These are phyloP conservation scores for Starmerella vitae DNA, from an alignment of 805 yeast species.

Conservation along the genomic window DNA sequence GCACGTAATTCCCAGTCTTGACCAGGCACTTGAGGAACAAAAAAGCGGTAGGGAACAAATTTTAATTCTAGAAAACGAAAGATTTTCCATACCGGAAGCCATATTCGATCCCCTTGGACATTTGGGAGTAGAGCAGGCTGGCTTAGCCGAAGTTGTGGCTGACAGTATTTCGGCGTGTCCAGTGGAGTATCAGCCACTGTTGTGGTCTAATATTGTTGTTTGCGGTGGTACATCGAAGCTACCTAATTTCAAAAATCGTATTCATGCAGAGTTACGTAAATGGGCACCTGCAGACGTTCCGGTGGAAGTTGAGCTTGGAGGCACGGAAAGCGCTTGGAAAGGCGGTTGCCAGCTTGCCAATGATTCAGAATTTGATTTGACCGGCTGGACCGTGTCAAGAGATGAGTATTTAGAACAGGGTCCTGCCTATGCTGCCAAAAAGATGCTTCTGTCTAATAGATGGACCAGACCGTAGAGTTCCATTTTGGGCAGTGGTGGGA, in stretches of 20 bases:
- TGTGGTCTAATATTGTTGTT: constrained; percentile 64
- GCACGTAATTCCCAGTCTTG: constrained; percentile 35
- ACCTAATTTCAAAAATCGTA: constrained; percentile 50
- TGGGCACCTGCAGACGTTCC: constrained; percentile 26
- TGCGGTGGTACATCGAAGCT: constrained; percentile 74
- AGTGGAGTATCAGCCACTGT: constrained; percentile 50
- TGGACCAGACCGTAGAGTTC: background rate
- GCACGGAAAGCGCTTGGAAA: constrained; percentile 40
- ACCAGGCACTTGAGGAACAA: constrained; percentile 14
- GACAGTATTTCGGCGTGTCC: constrained; percentile 62
- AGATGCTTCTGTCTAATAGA: constrained; percentile 7
- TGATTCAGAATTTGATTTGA: constrained; percentile 26
- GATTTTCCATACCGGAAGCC: constrained; percentile 78
- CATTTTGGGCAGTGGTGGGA: too few relatives aligned
- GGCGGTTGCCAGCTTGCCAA: constrained; percentile 39
- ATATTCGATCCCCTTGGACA: constrained; percentile 68
- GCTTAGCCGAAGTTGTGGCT: constrained; percentile 55
- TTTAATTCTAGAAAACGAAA: constrained; percentile 60
- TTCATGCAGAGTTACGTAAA: constrained; percentile 29
- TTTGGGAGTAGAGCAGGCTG: constrained; percentile 63
- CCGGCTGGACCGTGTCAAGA: constrained; percentile 48
- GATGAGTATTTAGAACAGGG: constrained; percentile 85
- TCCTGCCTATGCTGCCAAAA: constrained; percentile 10
- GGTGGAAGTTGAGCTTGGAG: constrained; percentile 24
- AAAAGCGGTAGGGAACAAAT: constrained; percentile 42